Conservation (phyloP, 768 basidiomycete genomes). For the Suillus discolor region DNA sequence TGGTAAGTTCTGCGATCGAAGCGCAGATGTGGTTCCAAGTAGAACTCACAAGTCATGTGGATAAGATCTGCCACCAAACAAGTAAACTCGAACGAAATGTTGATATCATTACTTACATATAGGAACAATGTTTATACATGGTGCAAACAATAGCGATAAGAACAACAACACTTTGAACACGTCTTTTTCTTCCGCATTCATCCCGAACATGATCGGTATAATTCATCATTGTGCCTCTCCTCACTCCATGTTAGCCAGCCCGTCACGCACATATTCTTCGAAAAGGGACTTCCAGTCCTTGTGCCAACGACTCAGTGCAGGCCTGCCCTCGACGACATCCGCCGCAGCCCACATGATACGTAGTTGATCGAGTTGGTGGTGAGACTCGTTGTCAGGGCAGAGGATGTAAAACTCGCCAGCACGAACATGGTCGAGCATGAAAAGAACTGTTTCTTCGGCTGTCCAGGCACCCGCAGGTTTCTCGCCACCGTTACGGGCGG, state of each 20-base stretch:
- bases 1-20: background rate
- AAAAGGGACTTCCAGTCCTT: slow-evolving; percentile 76
- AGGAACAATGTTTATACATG: background rate
- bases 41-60: background rate
- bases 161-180: slow-evolving; percentile 1
- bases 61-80: background rate
- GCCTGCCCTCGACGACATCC: slow-evolving; percentile 83
- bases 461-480: slow-evolving; percentile 93
- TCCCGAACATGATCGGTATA: slow-evolving; percentile 8
- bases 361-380: slow-evolving; percentile 77
- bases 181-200: slow-evolving; percentile 4
- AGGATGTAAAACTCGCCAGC: slow-evolving; percentile 91
- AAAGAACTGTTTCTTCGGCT: slow-evolving; percentile 83
- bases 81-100: background rate
- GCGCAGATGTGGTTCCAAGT: background rate
- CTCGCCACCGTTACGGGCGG: slow-evolving; percentile 43
- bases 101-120: slow-evolving; percentile 1
- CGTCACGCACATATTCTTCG: slow-evolving; percentile 74
- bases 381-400: slow-evolving; percentile 91
- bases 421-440: slow-evolving; percentile 84
- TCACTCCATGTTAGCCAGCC: slow-evolving; percentile 42
- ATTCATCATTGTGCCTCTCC: background rate
- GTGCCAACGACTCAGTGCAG: slow-evolving; percentile 87
- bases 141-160: slow-evolving; percentile 8
- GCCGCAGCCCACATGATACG: slow-evolving; percentile 89